Evolutionary conservation across 257 asterid species (phyloP).

Genomic region (Oldenlandia corymbosa): DNA sequence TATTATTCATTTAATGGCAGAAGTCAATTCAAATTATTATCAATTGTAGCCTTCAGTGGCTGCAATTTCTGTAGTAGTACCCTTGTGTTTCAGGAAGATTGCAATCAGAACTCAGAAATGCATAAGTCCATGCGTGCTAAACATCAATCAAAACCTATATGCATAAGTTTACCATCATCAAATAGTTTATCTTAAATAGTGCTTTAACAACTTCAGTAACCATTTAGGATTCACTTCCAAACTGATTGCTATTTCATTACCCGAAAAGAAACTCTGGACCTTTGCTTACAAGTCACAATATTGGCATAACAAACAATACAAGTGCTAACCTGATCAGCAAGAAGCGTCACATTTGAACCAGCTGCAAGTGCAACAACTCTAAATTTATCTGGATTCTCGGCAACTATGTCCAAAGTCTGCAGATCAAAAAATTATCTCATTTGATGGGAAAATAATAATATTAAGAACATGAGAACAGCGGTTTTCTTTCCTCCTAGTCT

Average conservation of each 20-base stretch:
- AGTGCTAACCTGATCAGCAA: conserved; percentile 82
- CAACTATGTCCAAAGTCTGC: conserved; percentile 92
- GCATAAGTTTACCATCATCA: neutral
- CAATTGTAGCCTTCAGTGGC: neutral
- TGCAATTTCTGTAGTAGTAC: neutral
- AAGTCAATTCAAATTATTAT: neutral
- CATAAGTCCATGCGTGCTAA: neutral
- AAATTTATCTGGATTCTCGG: conserved; percentile 92
- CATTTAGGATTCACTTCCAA: neutral
- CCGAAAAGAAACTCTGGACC: conserved; percentile 6
- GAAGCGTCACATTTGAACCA: conserved; percentile 96
- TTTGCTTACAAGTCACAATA: neutral
- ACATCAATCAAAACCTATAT: neutral
- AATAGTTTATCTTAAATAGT: neutral
- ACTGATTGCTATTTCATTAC: neutral
- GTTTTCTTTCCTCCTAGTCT: neutral
- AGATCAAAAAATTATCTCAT: conserved; percentile 18
- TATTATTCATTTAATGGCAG: neutral
- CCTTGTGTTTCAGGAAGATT: neutral
- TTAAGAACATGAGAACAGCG: neutral
- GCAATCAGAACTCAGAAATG: neutral
- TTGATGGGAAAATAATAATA: conserved; percentile 3
- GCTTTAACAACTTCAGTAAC: neutral
- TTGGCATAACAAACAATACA: conserved; percentile 5
- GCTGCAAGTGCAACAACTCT: conserved; percentile 94